Evolutionary conservation across 371 early-diverging fungal species (phyloP).

Genomic region (Dinochytrium kinnereticum): DNA sequence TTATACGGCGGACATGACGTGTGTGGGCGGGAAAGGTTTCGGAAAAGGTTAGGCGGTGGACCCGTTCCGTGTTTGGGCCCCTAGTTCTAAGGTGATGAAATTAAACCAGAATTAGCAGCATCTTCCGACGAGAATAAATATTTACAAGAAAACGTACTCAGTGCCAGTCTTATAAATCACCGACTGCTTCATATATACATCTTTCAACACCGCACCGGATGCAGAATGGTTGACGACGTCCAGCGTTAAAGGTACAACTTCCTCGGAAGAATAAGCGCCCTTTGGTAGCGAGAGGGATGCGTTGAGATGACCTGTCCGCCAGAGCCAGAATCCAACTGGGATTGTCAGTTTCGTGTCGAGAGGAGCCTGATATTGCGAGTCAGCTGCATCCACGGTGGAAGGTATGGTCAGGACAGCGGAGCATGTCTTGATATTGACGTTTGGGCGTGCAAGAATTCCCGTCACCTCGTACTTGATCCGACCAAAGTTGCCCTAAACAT

Average conservation of each 20-base stretch:
- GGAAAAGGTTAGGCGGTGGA: conserved; percentile 40
- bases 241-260: conserved; percentile 38
- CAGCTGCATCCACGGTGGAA: conserved; percentile 38
- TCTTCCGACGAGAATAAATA: too few species aligned
- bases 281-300: conserved; percentile 34
- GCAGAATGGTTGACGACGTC: conserved; percentile 45
- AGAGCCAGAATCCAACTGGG: conserved; percentile 38
- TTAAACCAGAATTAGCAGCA: too few species aligned
- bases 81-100: conserved; percentile 13
- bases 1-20: conserved; percentile 35
- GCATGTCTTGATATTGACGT: conserved; percentile 18
- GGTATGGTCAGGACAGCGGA: conserved; percentile 35
- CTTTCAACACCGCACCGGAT: conserved; percentile 30
- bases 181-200: conserved; percentile 42
- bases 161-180: conserved; percentile 35
- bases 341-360: neutral
- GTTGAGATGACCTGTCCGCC: conserved; percentile 44
- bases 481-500: conserved; percentile 33
- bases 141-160: conserved; percentile 29
- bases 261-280: conserved; percentile 43
- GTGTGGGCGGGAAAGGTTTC: conserved; percentile 34
- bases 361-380: conserved; percentile 28
- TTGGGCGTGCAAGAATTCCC: conserved; percentile 27
- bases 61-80: conserved; percentile 45
- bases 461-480: conserved; percentile 39